A percentile compares a stretch with the other conserved stretches of the same genome.
phyloP scores from a whole-genome alignment of 1,139 yeast genomes.

The Blastobotrys buckinghamii region DNA sequence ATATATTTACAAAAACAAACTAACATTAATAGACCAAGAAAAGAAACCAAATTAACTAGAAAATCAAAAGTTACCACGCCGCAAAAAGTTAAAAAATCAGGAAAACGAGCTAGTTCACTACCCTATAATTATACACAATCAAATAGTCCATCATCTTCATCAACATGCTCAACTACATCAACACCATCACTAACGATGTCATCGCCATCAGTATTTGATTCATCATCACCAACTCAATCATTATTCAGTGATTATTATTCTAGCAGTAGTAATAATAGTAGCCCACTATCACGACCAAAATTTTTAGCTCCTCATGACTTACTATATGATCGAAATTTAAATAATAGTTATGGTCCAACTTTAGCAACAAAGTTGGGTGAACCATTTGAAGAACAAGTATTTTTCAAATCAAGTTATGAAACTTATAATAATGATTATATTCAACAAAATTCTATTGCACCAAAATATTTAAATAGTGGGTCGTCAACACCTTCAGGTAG shows the following conservation, averaged over 20 bases:
- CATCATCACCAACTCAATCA: background rate
- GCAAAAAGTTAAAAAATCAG: background rate
- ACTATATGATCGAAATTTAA: no score
- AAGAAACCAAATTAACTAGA: background rate
- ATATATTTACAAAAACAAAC: no score
- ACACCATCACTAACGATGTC: conserved; percentile 10
- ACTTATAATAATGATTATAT: no score
- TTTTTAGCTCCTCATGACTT: background rate
- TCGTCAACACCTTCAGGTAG: background rate
- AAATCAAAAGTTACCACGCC: background rate
- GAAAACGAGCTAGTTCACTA: background rate
- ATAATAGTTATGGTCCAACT: no score
- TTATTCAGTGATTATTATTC: background rate
- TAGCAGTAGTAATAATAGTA: no score
- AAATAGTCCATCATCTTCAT: background rate
- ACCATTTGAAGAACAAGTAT: conserved; percentile 6
- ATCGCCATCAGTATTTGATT: conserved; percentile 4
- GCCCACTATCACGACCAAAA: background rate
- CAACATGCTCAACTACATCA: conserved; percentile 1
- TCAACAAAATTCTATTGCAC: no score
- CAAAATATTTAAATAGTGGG: no score
- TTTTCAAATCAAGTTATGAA: background rate
- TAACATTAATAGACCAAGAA: background rate
- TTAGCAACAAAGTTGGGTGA: conserved; percentile 2
- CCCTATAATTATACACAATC: background rate